Evolutionary conservation across 345 rosid genomes (phyloP).

Genomic region (Citropsis articulata): DNA sequence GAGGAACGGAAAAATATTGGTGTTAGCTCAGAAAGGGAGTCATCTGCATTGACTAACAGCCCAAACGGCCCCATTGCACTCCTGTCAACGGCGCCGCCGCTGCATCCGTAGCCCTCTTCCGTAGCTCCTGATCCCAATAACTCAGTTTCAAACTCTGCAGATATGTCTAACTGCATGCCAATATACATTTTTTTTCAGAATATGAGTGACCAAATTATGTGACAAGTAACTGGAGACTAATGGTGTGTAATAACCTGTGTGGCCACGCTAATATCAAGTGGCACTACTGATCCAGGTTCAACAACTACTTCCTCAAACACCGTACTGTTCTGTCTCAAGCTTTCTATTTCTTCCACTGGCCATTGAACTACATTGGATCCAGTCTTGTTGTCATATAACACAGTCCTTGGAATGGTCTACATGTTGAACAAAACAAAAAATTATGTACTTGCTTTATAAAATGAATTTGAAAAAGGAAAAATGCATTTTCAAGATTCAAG

Average conservation of each 20-base stretch:
- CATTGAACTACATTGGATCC: constrained; percentile 64
- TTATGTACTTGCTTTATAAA: background rate
- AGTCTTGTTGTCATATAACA: constrained; percentile 62
- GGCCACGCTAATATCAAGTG: constrained; percentile 53
- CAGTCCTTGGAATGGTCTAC: constrained; percentile 73
- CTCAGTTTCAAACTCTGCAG: constrained; percentile 50
- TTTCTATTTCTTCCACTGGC: constrained; percentile 87
- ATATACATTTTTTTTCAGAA: background rate
- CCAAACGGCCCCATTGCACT: constrained; percentile 82
- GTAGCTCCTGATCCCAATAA: constrained; percentile 23
- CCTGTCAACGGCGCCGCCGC: constrained; percentile 50
- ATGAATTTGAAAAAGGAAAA: background rate
- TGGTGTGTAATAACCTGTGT: constrained; percentile 43
- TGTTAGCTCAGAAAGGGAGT: constrained; percentile 67
- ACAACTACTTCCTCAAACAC: constrained; percentile 41
- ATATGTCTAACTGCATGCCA: constrained; percentile 52
- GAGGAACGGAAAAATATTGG: constrained; percentile 65
- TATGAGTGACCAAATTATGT: background rate
- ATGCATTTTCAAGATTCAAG: background rate
- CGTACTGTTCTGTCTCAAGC: constrained; percentile 59
- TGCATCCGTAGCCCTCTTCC: constrained; percentile 35
- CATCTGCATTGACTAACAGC: constrained; percentile 61
- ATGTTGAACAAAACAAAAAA: background rate
- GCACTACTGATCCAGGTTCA: constrained; percentile 58
- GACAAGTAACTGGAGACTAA: background rate